phyloP scores from a whole-genome alignment of 768 basidiomycete genomes.

The Agrocybe pediades region DNA sequence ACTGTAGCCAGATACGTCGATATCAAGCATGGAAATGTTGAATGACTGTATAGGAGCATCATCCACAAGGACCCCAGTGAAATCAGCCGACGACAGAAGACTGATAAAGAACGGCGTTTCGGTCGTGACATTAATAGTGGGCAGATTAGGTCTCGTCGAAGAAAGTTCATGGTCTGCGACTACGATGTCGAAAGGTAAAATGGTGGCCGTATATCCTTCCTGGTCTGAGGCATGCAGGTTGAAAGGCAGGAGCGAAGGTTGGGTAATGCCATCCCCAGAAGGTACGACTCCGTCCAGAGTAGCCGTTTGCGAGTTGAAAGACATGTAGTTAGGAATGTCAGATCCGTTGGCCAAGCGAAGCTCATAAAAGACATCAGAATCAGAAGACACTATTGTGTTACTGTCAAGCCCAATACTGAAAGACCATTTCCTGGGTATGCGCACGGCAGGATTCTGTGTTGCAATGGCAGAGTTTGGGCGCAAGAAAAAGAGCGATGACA shows the following conservation, averaged over 20 bases:
- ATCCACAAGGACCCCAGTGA: conserved; percentile 65
- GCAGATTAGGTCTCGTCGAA: conserved; percentile 42
- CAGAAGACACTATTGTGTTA: conserved; percentile 53
- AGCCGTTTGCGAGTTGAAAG: conserved; percentile 63
- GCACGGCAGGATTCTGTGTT: conserved; percentile 53
- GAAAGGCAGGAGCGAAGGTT: conserved; percentile 49
- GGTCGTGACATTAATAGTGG: conserved; percentile 73
- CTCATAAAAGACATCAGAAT: conserved; percentile 57
- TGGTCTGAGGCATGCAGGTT: conserved; percentile 71
- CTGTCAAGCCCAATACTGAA: conserved; percentile 86
- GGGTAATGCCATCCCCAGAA: conserved; percentile 32
- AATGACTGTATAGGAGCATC: conserved; percentile 54
- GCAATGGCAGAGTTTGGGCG: conserved; percentile 59
- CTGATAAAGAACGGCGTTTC: conserved; percentile 53
- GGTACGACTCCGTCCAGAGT: conserved; percentile 86
- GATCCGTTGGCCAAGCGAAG: conserved; percentile 69
- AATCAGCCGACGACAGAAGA: conserved; percentile 57
- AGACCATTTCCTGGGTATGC: conserved; percentile 83
- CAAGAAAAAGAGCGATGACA: conserved; percentile 78
- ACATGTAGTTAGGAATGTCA: conserved; percentile 73
- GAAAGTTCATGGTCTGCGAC: conserved; percentile 73
- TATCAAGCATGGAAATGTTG: conserved; percentile 55
- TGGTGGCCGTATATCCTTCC: conserved; percentile 66
- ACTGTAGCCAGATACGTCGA: conserved; percentile 60
- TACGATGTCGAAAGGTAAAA: conserved; percentile 63